Conservation (phyloP, 2,329 filamentous ascomycete species). For the Colletotrichum cordylinicola region DNA sequence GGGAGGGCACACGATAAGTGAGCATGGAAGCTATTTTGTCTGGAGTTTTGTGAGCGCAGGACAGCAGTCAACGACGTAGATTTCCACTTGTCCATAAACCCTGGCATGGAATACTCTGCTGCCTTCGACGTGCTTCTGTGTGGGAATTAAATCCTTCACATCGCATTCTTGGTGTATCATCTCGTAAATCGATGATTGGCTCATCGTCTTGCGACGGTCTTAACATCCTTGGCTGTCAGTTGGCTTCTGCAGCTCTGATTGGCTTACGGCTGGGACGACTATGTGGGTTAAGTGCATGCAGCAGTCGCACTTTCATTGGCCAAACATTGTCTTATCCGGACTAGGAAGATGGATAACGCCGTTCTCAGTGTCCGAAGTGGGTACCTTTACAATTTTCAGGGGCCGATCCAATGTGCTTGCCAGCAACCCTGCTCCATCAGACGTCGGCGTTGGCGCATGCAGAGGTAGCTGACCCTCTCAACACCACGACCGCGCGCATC, state of each 20-base stretch:
- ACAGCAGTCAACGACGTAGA: background rate
- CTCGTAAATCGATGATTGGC: background rate
- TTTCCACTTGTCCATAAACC: background rate
- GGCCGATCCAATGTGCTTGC: background rate
- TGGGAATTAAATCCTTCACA: background rate
- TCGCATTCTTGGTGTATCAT: background rate
- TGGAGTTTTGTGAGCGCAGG: background rate
- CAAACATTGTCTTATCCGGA: background rate
- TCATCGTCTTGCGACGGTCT: background rate
- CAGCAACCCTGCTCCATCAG: constrained; percentile 15
- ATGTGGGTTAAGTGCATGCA: background rate
- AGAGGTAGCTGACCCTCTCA: background rate
- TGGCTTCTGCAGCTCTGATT: background rate
- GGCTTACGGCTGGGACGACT: background rate
- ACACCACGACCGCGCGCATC: constrained; percentile 4
- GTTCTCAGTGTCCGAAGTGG: background rate
- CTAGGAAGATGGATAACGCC: background rate
- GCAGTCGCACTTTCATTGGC: background rate
- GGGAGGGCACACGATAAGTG: background rate
- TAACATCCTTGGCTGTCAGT: background rate
- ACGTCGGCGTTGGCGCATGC: constrained; percentile 9
- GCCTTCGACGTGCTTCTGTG: background rate
- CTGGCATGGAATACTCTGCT: background rate
- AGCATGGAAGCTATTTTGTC: background rate
- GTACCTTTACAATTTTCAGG: constrained; percentile 1